Evolutionary conservation across 176 grass and related monocot species (phyloP), one percentile per base, ranked within the genome.

Genomic region (Leersia perrieri): DNA sequence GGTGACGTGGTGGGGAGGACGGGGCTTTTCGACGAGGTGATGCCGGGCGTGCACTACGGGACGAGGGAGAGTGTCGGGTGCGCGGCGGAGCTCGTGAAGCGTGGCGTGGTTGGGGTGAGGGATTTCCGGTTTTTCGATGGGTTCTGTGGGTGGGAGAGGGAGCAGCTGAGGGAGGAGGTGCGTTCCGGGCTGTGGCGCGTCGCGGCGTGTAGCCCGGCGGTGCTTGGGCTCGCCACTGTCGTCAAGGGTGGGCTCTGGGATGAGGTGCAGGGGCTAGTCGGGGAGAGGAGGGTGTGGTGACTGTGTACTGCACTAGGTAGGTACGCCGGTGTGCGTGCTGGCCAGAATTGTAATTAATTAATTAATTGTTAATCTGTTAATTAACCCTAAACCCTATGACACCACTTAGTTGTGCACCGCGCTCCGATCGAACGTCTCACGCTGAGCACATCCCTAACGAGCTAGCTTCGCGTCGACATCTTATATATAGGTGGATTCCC

Each of bases 111-210:
- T 3, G 88, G 86, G 33, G 90, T 83, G 11, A 70, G 89, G 25
- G 92, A 98, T 34, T 89, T 98, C 32, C 87, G 88, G 4, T 94
- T 98, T 83, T 98, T 98, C 42, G 92, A 98, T 60, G 95, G 95
- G 0, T 94, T 94, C 82, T 93, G 95, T 63, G 95, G 90, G 34
- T 98, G 95, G 95, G 88, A 91, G 62, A 20, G 73, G 32, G 90
- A 89, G 42, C 92, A 98, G 83, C 78, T 98, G 60, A 74, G 71
- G 45, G 95, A 91, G 58, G 95, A 98, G 81, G 60, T 94, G 14
- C 63, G 75, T 30, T 81, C 90, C 0, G 92, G 95, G 31, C 73
- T 92, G 66, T 98, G 95, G 95, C 83, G 66, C 55, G 92, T 93
- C 16, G 95, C 85, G n/a, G 95, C 92, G 4, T 98, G 92, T 65